These are phyloP conservation scores for Geosmithia putterillii DNA, from an alignment of 2,329 filamentous ascomycete species.

Conservation along the genomic window DNA sequence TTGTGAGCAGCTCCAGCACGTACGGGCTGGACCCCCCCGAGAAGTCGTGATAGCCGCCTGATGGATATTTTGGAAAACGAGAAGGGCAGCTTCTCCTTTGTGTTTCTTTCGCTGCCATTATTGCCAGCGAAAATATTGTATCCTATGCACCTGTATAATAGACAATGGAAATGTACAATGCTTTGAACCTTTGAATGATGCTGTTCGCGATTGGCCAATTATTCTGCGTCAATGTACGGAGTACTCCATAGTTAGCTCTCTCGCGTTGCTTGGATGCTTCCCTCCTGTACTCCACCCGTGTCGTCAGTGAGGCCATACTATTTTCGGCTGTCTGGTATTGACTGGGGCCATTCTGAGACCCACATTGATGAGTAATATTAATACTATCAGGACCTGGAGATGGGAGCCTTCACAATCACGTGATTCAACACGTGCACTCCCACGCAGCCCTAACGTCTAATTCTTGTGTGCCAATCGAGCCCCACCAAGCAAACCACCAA, in stretches of 20 bases:
- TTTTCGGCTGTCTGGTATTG: too few relatives aligned
- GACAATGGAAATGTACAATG: neutral
- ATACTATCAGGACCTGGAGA: neutral
- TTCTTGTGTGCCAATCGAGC: neutral
- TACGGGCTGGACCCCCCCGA: conserved; percentile 20
- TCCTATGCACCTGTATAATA: neutral
- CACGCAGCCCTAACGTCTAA: conserved; percentile 3
- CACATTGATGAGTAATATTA: too few relatives aligned
- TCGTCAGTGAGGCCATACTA: too few relatives aligned
- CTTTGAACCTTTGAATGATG: neutral
- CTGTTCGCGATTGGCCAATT: neutral
- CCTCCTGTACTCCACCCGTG: too few relatives aligned
- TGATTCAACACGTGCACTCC: neutral
- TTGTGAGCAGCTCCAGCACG: conserved; percentile 20
- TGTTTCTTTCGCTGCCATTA: neutral
- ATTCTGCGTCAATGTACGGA: too few relatives aligned
- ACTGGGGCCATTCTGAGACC: too few relatives aligned
- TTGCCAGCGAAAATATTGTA: neutral
- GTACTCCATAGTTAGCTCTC: too few relatives aligned
- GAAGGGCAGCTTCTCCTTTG: neutral
- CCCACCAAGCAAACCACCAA: conserved; percentile 2
- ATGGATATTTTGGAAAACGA: neutral
- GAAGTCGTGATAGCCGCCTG: conserved; percentile 5
- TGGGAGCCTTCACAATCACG: neutral
- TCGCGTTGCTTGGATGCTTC: too few relatives aligned